These are phyloP conservation scores for Microcyclospora tardicrescens DNA, from an alignment of 2,329 filamentous ascomycete species.

Conservation along the genomic window DNA sequence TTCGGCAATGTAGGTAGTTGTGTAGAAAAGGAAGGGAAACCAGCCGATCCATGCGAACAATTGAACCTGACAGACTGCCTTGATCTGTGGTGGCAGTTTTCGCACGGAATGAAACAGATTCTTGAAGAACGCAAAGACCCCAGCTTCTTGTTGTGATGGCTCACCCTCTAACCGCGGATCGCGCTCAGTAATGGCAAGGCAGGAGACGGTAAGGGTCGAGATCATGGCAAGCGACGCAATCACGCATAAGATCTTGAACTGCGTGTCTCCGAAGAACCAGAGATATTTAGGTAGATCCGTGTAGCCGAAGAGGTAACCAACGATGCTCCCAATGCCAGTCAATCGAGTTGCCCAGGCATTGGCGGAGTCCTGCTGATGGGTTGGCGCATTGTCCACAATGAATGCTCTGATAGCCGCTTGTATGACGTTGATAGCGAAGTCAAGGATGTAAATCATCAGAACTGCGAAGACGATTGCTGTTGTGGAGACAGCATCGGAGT, in stretches of 20 bases:
- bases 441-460: constrained; percentile 74
- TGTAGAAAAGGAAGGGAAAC: constrained; percentile 92
- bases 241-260: constrained; percentile 85
- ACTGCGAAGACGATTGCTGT: constrained; percentile 68
- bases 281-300: constrained; percentile 61
- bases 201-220: constrained; percentile 58
- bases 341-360: constrained; percentile 90
- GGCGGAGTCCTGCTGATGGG: constrained; percentile 84
- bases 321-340: constrained; percentile 76
- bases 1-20: constrained; percentile 90
- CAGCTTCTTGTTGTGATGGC: constrained; percentile 45
- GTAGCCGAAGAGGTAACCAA: constrained; percentile 81
- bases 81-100: constrained; percentile 68
- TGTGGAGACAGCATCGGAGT: constrained; percentile 50
- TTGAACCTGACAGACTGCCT: constrained; percentile 54
- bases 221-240: constrained; percentile 65
- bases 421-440: constrained; percentile 91
- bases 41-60: constrained; percentile 82
- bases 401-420: constrained; percentile 86
- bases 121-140: constrained; percentile 66
- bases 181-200: constrained; percentile 57
- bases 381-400: constrained; percentile 83
- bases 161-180: constrained; percentile 64
- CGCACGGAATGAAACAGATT: constrained; percentile 64
- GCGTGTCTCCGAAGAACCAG: constrained; percentile 70